Conservation (phyloP, 495 filamentous ascomycete genomes). For the Glonium stellatum region DNA sequence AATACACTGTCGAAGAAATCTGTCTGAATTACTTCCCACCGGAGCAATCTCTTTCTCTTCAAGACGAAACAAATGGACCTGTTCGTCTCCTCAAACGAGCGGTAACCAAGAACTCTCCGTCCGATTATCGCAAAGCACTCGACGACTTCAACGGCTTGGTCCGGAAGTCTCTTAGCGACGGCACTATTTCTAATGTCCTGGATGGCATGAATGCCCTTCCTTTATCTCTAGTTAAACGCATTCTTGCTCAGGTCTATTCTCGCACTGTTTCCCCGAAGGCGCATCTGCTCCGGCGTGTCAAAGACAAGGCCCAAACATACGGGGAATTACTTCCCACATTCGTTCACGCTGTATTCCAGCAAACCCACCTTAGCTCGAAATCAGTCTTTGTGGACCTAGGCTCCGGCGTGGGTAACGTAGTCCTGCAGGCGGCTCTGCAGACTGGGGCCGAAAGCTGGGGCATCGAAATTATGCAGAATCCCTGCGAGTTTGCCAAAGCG, state of each 20-base stretch:
- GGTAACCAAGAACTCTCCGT: slow-evolving; percentile 54
- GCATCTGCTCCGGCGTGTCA: slow-evolving; percentile 70
- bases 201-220: slow-evolving; percentile 56
- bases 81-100: slow-evolving; percentile 64
- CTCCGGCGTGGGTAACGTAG: slow-evolving; percentile 91
- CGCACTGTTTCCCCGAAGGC: slow-evolving; percentile 87
- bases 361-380: slow-evolving; percentile 66
- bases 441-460: slow-evolving; percentile 93
- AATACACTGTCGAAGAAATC: slow-evolving; percentile 67
- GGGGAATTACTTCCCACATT: slow-evolving; percentile 86
- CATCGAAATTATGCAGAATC: slow-evolving; percentile 74
- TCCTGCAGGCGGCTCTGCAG: slow-evolving; percentile 88
- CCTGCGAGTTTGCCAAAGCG: slow-evolving; percentile 26
- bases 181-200: slow-evolving; percentile 63
- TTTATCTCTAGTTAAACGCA: slow-evolving; percentile 65
- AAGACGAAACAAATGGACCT: slow-evolving; percentile 65
- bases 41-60: slow-evolving; percentile 56
- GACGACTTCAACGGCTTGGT: slow-evolving; percentile 62
- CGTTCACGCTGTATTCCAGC: slow-evolving; percentile 68
- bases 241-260: slow-evolving; percentile 81
- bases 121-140: slow-evolving; percentile 62
- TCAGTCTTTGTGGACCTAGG: slow-evolving; percentile 91
- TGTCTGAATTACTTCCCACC: slow-evolving; percentile 65
- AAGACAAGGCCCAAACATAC: slow-evolving; percentile 85
- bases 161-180: slow-evolving; percentile 36